These are phyloP conservation scores for Calcarisporium arbuscula DNA, from an alignment of 2,329 filamentous ascomycete species.

Conservation along the genomic window DNA sequence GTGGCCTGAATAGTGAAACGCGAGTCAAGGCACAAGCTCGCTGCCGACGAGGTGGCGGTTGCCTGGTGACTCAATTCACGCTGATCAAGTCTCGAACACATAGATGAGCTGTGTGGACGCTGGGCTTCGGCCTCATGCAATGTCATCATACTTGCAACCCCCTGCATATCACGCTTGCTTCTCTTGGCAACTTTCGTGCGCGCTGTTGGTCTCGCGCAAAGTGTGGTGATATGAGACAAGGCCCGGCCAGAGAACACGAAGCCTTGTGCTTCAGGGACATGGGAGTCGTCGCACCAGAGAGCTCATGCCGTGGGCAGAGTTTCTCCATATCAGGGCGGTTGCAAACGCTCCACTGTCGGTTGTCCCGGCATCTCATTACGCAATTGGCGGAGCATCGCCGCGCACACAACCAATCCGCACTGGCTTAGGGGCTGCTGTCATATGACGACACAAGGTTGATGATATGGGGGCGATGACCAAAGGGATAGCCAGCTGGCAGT, in stretches of 20 bases:
- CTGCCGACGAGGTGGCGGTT: slow-evolving; percentile 1
- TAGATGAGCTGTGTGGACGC: slow-evolving; percentile 1
- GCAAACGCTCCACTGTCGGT: neutral
- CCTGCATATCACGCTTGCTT: neutral
- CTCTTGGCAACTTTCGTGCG: neutral
- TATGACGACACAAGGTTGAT: slow-evolving; percentile 1
- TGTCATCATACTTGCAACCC: neutral
- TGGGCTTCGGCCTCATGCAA: slow-evolving; percentile 1
- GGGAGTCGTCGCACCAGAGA: slow-evolving; percentile 1
- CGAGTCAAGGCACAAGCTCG: slow-evolving; percentile 2
- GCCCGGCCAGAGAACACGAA: slow-evolving; percentile 1
- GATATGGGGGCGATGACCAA: neutral
- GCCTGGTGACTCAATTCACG: neutral
- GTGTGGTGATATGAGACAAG: neutral
- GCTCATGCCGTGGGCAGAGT: slow-evolving; percentile 1
- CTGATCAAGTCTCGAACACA: neutral
- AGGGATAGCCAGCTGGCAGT: slow-evolving; percentile 1
- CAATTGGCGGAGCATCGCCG: slow-evolving; percentile 1
- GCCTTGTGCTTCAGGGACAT: neutral
- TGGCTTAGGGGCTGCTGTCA: slow-evolving; percentile 1
- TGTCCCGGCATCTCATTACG: slow-evolving; percentile 1
- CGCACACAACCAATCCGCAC: slow-evolving; percentile 1
- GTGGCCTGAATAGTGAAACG: neutral
- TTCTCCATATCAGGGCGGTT: slow-evolving; percentile 1
- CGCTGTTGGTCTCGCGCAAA: neutral